Conservation (phyloP, 1,284 basidiomycete genomes). For the Irpex rosettiformis region DNA sequence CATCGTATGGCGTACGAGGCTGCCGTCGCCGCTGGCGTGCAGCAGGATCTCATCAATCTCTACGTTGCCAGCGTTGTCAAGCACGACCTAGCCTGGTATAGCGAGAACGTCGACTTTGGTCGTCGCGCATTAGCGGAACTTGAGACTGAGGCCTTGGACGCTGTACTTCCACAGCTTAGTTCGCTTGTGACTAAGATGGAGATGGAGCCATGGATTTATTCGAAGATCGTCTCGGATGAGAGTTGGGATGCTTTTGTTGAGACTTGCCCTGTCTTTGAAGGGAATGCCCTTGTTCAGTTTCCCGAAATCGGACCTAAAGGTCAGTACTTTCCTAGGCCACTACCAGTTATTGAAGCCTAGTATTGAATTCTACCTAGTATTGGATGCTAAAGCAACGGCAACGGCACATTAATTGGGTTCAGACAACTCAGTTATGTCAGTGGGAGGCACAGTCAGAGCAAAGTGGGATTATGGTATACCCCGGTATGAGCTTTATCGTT, state of each 20-base stretch:
- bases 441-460: too few relatives aligned
- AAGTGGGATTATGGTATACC: too few relatives aligned
- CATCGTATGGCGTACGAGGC: slow-evolving; percentile 47
- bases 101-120: slow-evolving; percentile 29
- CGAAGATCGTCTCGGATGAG: slow-evolving; percentile 34
- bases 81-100: slow-evolving; percentile 39
- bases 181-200: slow-evolving; percentile 28
- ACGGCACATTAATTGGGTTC: too few relatives aligned
- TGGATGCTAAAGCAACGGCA: too few relatives aligned
- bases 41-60: slow-evolving; percentile 28
- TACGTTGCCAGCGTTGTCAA: slow-evolving; percentile 32
- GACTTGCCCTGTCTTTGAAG: too few relatives aligned
- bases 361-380: too few relatives aligned
- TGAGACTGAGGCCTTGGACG: slow-evolving; percentile 28
- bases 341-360: too few relatives aligned
- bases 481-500: too few relatives aligned
- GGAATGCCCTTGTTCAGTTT: too few relatives aligned
- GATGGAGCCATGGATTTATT: slow-evolving; percentile 31
- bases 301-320: too few relatives aligned
- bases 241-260: slow-evolving; percentile 32
- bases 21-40: slow-evolving; percentile 31
- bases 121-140: slow-evolving; percentile 21
- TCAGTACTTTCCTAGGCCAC: too few relatives aligned
- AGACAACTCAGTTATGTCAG: too few relatives aligned
- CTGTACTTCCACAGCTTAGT: slow-evolving; percentile 26